Percentiles rank a stretch among this genome's conserved stretches.
These are phyloP conservation scores for Cryptococcus deneoformans DNA, from an alignment of 1,284 basidiomycete genomes.

Conservation along the genomic window DNA sequence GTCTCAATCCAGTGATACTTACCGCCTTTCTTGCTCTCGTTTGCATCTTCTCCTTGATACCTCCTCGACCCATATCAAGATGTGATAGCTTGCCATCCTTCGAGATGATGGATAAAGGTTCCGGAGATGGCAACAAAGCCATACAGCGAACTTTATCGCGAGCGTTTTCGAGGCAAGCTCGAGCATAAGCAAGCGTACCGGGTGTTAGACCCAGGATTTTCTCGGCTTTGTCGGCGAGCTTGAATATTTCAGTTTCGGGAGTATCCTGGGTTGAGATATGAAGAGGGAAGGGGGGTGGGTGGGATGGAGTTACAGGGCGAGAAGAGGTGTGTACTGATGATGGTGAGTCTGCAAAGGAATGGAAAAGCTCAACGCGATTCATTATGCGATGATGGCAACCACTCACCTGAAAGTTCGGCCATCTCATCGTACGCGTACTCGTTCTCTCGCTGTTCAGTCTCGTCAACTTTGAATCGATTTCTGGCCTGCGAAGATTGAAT, in stretches of 20 bases:
- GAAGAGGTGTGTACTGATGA: conserved; percentile 29
- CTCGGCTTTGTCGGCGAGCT: conserved; percentile 32
- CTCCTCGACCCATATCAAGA: not conserved
- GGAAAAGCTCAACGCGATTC: not conserved
- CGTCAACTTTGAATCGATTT: not conserved
- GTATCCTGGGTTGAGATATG: conserved; percentile 2
- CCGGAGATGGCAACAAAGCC: conserved; percentile 4
- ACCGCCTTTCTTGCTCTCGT: conserved; percentile 26
- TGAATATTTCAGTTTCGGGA: conserved; percentile 10
- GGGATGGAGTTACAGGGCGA: conserved; percentile 29
- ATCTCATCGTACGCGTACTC: conserved; percentile 57
- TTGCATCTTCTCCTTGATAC: conserved; percentile 3
- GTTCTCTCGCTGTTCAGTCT: conserved; percentile 45
- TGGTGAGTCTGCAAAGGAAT: conserved; percentile 22
- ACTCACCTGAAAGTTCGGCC: conserved; percentile 38
- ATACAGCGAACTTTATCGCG: conserved; percentile 29
- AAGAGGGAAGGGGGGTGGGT: conserved; percentile 5
- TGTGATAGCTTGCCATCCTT: not conserved
- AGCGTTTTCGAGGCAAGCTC: conserved; percentile 32
- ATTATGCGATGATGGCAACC: not conserved
- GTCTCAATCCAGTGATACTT: conserved; percentile 14
- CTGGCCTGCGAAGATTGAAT: no score
- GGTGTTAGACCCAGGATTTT: conserved; percentile 34
- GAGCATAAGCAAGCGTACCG: conserved; percentile 31
- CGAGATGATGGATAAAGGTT: not conserved